Evolutionary conservation across 768 basidiomycete species (phyloP).

Genomic region (Obba rivulosa): DNA sequence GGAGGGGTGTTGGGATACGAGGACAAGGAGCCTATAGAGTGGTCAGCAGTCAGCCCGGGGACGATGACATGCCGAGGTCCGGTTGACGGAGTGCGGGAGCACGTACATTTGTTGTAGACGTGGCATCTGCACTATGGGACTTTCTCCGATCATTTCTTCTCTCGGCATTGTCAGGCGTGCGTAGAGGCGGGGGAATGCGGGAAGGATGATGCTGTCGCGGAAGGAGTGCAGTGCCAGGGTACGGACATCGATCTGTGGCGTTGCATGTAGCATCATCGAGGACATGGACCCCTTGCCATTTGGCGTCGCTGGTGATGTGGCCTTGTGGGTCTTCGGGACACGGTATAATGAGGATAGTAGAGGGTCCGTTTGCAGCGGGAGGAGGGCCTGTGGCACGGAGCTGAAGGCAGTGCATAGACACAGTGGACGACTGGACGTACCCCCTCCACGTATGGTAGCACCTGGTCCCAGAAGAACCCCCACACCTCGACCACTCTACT

Average conservation of each 20-base stretch:
- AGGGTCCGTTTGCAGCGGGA: constrained; percentile 58
- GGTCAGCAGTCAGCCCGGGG: not conserved
- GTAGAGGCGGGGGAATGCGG: constrained; percentile 52
- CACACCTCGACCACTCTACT: constrained; percentile 80
- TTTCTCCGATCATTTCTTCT: constrained; percentile 54
- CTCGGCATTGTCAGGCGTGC: constrained; percentile 48
- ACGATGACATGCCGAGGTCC: too few relatives aligned
- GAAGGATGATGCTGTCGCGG: constrained; percentile 73
- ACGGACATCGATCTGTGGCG: constrained; percentile 72
- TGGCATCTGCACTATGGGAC: constrained; percentile 54
- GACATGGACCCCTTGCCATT: constrained; percentile 38
- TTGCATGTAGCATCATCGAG: constrained; percentile 26
- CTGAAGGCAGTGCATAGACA: not conserved
- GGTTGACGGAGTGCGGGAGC: not conserved
- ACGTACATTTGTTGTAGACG: constrained; percentile 77
- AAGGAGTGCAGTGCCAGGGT: constrained; percentile 76
- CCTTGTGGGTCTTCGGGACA: constrained; percentile 39
- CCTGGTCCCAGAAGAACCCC: constrained; percentile 91
- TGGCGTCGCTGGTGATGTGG: constrained; percentile 47
- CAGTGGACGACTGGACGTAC: constrained; percentile 37
- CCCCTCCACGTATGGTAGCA: constrained; percentile 83
- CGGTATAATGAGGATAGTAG: constrained; percentile 67
- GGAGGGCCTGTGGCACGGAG: constrained; percentile 36
- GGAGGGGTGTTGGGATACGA: constrained; percentile 64
- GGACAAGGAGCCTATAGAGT: constrained; percentile 60